phyloP scores from a whole-genome alignment of 768 basidiomycete species.

The Kwoniella sp. region DNA sequence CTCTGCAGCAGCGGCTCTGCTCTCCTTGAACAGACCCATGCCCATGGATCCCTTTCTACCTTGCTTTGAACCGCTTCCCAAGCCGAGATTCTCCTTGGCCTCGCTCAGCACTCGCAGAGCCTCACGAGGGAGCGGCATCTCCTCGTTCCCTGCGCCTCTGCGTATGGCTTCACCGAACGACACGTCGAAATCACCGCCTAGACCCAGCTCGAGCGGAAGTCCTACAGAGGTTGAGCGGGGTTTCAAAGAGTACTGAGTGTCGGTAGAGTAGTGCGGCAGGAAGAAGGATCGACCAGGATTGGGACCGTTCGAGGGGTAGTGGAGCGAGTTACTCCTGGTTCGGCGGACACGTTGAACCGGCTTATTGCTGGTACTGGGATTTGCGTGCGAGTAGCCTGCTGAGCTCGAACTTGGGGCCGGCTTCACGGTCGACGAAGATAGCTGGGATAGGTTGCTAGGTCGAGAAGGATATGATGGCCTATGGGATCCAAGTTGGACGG shows the following conservation, averaged over 20 bases:
- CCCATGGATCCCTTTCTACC: slow-evolving; percentile 58
- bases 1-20: slow-evolving; percentile 25
- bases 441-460: background rate
- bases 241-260: slow-evolving; percentile 49
- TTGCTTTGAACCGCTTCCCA: slow-evolving; percentile 33
- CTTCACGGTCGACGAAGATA: background rate
- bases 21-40: slow-evolving; percentile 58
- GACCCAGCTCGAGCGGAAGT: slow-evolving; percentile 49
- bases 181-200: slow-evolving; percentile 54
- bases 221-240: slow-evolving; percentile 7
- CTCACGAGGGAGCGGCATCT: slow-evolving; percentile 48
- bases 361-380: background rate
- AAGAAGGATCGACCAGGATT: slow-evolving; percentile 28
- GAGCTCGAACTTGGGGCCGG: background rate
- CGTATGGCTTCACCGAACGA: slow-evolving; percentile 52
- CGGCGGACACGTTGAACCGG: background rate
- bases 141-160: slow-evolving; percentile 38
- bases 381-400: background rate
- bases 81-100: slow-evolving; percentile 46
- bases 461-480: background rate
- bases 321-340: slow-evolving; percentile 34
- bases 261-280: slow-evolving; percentile 53
- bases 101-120: slow-evolving; percentile 47
- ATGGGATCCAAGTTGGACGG: background rate
- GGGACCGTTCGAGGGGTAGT: slow-evolving; percentile 26